Conservation (phyloP, 768 basidiomycete species). For the Pleurotus citrinopileatus region DNA sequence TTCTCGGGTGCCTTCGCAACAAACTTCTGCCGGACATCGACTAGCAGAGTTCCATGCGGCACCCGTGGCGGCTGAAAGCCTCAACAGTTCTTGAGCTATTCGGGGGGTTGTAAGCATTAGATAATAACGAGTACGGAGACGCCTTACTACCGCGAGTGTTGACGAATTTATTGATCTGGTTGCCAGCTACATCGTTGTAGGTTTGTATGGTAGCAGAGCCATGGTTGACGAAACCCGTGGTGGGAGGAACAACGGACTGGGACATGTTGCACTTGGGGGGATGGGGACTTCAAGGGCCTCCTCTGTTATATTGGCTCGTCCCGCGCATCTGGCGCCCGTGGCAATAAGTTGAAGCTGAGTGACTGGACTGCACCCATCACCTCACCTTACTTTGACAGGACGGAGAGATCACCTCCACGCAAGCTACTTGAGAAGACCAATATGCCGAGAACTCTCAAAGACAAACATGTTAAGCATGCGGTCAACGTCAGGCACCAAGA, state of each 20-base stretch:
- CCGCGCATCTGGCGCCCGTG: too few relatives aligned
- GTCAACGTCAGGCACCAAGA: too few relatives aligned
- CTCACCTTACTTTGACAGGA: too few relatives aligned
- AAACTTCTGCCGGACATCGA: neutral
- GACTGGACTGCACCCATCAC: too few relatives aligned
- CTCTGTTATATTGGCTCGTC: too few relatives aligned
- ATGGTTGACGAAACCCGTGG: neutral
- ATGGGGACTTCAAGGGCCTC: too few relatives aligned
- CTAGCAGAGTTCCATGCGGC: neutral
- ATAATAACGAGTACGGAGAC: neutral
- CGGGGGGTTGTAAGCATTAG: neutral
- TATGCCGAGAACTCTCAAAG: too few relatives aligned
- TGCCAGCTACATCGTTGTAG: neutral
- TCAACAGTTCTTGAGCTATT: neutral
- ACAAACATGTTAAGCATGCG: too few relatives aligned
- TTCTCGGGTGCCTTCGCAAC: neutral
- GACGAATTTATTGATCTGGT: neutral
- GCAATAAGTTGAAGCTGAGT: too few relatives aligned
- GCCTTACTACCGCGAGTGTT: neutral
- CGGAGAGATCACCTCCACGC: too few relatives aligned
- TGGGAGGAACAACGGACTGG: neutral
- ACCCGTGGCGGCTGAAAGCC: neutral
- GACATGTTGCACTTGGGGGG: too few relatives aligned
- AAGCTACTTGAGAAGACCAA: too few relatives aligned
- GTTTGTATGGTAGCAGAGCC: neutral